phyloP scores from a whole-genome alignment of 176 grass and related monocot species.

The Echinochloa phyllopogon region DNA sequence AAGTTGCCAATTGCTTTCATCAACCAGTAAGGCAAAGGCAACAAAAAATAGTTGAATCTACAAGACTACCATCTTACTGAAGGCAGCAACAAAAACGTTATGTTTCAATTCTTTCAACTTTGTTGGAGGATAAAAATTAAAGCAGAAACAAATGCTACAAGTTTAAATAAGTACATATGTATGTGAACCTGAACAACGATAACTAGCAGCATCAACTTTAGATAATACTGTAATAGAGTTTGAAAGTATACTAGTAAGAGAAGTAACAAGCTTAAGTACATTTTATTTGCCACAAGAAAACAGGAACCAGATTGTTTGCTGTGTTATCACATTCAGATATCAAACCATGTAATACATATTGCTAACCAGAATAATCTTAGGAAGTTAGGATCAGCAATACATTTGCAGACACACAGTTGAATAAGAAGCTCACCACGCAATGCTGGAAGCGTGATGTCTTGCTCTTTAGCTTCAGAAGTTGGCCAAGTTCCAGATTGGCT shows the following conservation, averaged over 20 bases:
- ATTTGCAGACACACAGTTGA: constrained; percentile 8
- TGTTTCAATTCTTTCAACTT: constrained; percentile 20
- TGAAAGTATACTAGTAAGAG: constrained; percentile 13
- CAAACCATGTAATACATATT: background rate
- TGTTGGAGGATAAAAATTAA: background rate
- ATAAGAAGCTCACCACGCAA: constrained; percentile 57
- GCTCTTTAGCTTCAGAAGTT: constrained; percentile 58
- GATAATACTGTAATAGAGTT: background rate
- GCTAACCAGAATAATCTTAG: background rate
- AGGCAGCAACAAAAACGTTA: background rate
- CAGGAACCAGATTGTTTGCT: background rate
- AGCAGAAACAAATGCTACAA: background rate
- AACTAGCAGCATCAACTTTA: background rate
- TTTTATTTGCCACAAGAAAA: constrained; percentile 3
- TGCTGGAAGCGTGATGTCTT: constrained; percentile 56
- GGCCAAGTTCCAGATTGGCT: constrained; percentile 61
- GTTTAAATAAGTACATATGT: background rate
- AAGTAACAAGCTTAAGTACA: background rate
- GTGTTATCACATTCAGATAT: background rate
- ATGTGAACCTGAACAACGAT: background rate
- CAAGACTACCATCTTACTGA: background rate
- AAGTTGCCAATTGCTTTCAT: constrained; percentile 9
- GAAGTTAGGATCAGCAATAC: background rate
- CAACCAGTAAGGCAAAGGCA: background rate
- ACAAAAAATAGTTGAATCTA: background rate